A percentile compares a stretch with the other conserved stretches of the same genome.
Evolutionary conservation across 1,284 basidiomycete species (phyloP).

Genomic region (Phaffia rhodozyma): DNA sequence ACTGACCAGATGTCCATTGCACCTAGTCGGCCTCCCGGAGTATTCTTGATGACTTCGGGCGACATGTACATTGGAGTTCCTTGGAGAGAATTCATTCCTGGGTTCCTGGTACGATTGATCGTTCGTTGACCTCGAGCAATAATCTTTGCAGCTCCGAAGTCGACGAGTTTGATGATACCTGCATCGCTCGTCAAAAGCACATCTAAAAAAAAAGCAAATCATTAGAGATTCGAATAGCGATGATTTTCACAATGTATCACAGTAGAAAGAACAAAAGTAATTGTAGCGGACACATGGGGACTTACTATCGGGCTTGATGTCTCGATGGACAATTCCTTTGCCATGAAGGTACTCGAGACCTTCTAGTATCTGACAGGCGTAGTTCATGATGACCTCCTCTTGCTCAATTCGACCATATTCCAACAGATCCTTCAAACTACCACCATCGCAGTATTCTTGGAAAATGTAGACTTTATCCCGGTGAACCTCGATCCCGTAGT

Average conservation of each 20-base stretch:
- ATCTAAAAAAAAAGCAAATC: conserved; percentile 43
- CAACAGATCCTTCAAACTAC: conserved; percentile 76
- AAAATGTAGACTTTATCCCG: conserved; percentile 99
- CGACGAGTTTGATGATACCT: conserved; percentile 93
- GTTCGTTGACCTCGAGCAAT: conserved; percentile 87
- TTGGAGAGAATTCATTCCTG: conserved; percentile 66
- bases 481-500: conserved; percentile 98
- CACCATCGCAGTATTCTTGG: conserved; percentile 96
- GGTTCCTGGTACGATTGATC: conserved; percentile 48
- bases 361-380: conserved; percentile 93
- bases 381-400: conserved; percentile 88
- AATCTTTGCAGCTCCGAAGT: conserved; percentile 97
- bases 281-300: conserved; percentile 21
- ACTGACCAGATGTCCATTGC: conserved; percentile 98
- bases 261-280: neutral
- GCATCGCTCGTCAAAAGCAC: conserved; percentile 80
- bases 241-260: neutral
- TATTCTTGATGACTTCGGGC: conserved; percentile 93
- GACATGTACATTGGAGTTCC: conserved; percentile 99
- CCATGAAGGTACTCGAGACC: conserved; percentile 92
- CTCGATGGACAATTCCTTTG: conserved; percentile 84
- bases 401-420: conserved; percentile 95
- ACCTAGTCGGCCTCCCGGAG: conserved; percentile 64
- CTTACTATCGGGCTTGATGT: conserved; percentile 98
- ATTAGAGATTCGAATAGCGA: neutral